Evolutionary conservation across 257 asterid species (phyloP), one percentile per base, ranked within the genome.

Genomic region (Verbena officinalis): DNA sequence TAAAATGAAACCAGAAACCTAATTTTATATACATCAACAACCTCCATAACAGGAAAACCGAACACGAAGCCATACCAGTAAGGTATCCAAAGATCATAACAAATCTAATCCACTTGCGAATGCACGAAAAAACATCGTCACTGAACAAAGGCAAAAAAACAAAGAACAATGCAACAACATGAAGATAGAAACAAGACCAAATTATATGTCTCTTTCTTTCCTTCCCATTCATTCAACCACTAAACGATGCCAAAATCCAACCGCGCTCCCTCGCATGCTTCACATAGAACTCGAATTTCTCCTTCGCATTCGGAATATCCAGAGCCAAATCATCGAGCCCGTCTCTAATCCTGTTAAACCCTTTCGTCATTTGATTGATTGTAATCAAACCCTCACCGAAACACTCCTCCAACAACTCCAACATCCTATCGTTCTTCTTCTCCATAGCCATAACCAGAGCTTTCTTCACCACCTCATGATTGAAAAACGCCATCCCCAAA

Each of bases 381-480:
- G 99, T 94, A 17, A 94, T 94, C 83, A 94, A 55, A 59, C 97
- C 99, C 80, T 94, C 97, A 4, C 77, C 67, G 59, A 80, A 94
- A 75, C 97, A 88, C 62, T 78, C 97, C 12, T 81, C 82, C 59
- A 94, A 87, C 79, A 94, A 55, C 36, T 78, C 84, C 72, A 94
- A 86, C 83, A 94, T 83, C 81, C 95, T 72, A 44, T 94, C 96
- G 17, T 90, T 94, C 63, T 90, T 94, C 97, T 94, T 90, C 88
- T 94, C 99, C 99, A 94, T 94, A 0, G 97, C 97, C 99, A 94
- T 94, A n/a, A 94, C 97, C 65, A 94, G 62, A 12, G 97, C 96
- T 54, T 78, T 94, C 85, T 94, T 94, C 84, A 94, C 99, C 63
- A 94, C 99, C 68, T 94, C 99, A 22, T 94, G 99, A 40, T 88